Conservation (phyloP, 2,329 filamentous ascomycete genomes). For the Sphaerulina populicola region DNA sequence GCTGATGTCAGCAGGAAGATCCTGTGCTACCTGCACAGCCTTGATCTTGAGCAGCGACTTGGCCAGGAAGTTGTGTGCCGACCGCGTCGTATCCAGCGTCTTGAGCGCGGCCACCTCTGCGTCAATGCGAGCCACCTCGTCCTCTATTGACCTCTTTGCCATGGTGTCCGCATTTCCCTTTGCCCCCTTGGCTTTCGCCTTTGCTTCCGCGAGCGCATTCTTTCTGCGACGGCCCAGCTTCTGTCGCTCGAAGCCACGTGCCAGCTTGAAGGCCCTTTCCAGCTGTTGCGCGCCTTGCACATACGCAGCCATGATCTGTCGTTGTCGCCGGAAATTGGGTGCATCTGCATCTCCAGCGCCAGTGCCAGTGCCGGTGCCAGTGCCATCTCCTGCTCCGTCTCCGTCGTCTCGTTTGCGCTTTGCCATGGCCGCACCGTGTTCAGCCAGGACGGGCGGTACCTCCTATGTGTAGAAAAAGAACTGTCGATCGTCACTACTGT, state of each 20-base stretch:
- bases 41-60: conserved; percentile 52
- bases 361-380: conserved; percentile 11
- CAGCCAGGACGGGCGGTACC: neutral
- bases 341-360: conserved; percentile 26
- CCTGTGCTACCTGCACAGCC: conserved; percentile 45
- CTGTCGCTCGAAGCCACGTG: conserved; percentile 70
- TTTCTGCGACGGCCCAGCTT: conserved; percentile 59
- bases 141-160: conserved; percentile 31
- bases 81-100: conserved; percentile 44
- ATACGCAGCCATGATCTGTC: conserved; percentile 19
- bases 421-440: conserved; percentile 1
- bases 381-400: neutral
- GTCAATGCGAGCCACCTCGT: conserved; percentile 51
- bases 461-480: too few relatives aligned
- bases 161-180: conserved; percentile 15
- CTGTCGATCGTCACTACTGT: too few relatives aligned
- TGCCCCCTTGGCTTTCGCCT: conserved; percentile 32
- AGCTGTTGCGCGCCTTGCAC: conserved; percentile 51
- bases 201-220: conserved; percentile 36
- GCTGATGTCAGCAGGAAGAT: conserved; percentile 38
- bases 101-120: conserved; percentile 54
- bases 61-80: conserved; percentile 48
- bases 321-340: conserved; percentile 17
- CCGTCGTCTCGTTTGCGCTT: conserved; percentile 11
- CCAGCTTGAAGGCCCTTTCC: conserved; percentile 59